Evolutionary conservation across 2,329 filamentous ascomycete species (phyloP).

Genomic region (Alternaria gansuensis): DNA sequence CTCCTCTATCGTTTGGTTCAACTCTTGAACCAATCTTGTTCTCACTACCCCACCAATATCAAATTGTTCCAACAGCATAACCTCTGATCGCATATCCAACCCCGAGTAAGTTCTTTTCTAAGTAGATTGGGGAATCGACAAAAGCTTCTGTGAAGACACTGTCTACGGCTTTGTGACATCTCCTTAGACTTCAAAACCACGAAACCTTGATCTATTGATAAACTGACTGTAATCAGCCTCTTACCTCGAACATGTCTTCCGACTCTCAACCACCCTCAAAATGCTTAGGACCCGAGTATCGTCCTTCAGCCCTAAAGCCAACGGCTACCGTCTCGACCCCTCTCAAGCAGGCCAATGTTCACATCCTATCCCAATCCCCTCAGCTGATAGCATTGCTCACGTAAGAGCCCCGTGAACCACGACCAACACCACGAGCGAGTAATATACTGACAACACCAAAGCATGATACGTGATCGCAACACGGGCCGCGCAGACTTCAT

Average conservation of each 20-base stretch:
- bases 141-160: not conserved
- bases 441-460: constrained; percentile 52
- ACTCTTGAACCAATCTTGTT: constrained; percentile 23
- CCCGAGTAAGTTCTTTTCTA: constrained; percentile 6
- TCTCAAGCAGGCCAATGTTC: constrained; percentile 84
- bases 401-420: constrained; percentile 66
- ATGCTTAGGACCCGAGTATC: constrained; percentile 82
- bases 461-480: constrained; percentile 92
- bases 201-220: not conserved
- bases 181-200: not conserved
- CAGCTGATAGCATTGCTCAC: constrained; percentile 97
- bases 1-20: constrained; percentile 21
- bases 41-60: constrained; percentile 20
- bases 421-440: constrained; percentile 6
- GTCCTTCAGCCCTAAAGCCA: constrained; percentile 78
- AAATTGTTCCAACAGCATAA: constrained; percentile 17
- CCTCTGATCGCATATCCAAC: constrained; percentile 5
- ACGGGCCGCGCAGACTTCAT: constrained; percentile 96
- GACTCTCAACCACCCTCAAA: constrained; percentile 57
- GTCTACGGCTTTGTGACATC: not conserved
- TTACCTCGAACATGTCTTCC: constrained; percentile 38
- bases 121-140: not conserved
- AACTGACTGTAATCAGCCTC: constrained; percentile 16
- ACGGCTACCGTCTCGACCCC: constrained; percentile 87
- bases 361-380: constrained; percentile 89